Evolutionary conservation across 208 protist species (phyloP).

Genomic region (Balamuthia mandrillaris): DNA sequence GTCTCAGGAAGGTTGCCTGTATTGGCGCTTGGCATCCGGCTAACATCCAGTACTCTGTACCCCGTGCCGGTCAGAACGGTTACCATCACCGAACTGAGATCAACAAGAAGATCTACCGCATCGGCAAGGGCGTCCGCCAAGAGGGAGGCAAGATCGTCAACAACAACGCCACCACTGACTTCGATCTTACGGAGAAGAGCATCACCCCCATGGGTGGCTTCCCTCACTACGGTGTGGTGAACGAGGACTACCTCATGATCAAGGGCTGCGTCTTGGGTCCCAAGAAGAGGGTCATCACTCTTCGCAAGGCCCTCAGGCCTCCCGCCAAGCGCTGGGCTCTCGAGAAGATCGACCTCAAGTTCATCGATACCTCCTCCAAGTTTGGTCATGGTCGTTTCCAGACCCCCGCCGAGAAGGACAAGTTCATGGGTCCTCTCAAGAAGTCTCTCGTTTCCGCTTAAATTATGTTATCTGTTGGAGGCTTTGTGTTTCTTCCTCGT

Average conservation of each 20-base stretch:
- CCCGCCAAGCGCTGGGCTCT: constrained; percentile 77
- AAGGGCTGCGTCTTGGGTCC: constrained; percentile 89
- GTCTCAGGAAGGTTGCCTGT: constrained; percentile 98
- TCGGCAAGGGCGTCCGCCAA: constrained; percentile 72
- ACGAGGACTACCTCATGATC: constrained; percentile 96
- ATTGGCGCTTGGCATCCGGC: constrained; percentile 99
- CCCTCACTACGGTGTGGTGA: constrained; percentile 95
- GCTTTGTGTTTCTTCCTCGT: too few relatives aligned
- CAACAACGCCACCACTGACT: constrained; percentile 89
- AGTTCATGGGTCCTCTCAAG: constrained; percentile 94
- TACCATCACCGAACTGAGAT: constrained; percentile 97
- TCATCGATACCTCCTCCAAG: constrained; percentile 99
- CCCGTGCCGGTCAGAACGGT: constrained; percentile 98
- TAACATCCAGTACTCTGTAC: constrained; percentile 92
- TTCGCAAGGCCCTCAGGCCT: constrained; percentile 92
- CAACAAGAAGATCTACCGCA: constrained; percentile 99
- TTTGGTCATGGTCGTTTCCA: constrained; percentile 98
- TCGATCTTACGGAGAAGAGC: constrained; percentile 96
- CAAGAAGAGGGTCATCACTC: constrained; percentile 94
- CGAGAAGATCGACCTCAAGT: constrained; percentile 94
- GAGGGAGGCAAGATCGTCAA: constrained; percentile 33
- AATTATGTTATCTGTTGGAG: too few relatives aligned
- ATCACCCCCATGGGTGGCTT: constrained; percentile 99
- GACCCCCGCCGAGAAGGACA: constrained; percentile 94
- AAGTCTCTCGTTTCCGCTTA: too few relatives aligned